Evolutionary conservation across 2,329 filamentous ascomycete species (phyloP).

Genomic region (Aspergillus fumigatus): DNA sequence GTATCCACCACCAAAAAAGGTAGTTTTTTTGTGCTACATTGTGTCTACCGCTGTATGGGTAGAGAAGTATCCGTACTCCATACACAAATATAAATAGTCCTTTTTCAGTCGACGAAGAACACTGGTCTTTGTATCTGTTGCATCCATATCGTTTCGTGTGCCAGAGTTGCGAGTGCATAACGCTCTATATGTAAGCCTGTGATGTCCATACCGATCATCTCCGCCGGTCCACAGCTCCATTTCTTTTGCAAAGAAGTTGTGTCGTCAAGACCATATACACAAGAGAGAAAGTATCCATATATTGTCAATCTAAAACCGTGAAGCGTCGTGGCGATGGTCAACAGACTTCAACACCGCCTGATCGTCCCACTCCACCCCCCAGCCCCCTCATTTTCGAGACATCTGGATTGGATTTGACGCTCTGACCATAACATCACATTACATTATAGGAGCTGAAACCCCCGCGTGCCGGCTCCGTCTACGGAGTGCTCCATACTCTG

Average conservation of each 20-base stretch:
- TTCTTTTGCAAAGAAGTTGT: neutral
- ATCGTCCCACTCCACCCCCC: slow-evolving; percentile 9
- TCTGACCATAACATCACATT: neutral
- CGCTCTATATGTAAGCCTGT: neutral
- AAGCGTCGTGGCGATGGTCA: neutral
- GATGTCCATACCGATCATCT: neutral
- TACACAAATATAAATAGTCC: neutral
- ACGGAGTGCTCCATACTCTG: too few species aligned
- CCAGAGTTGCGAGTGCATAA: neutral
- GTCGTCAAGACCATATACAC: neutral
- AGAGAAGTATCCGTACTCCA: too few species aligned
- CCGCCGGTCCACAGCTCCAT: neutral
- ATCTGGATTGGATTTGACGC: neutral
- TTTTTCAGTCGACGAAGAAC: neutral
- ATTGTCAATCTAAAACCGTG: neutral
- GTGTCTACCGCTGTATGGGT: too few species aligned
- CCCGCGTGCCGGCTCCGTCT: too few species aligned
- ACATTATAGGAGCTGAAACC: neutral
- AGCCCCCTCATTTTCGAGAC: slow-evolving; percentile 9
- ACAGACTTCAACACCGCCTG: neutral
- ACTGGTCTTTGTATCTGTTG: neutral
- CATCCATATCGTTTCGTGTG: neutral
- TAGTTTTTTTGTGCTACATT: too few species aligned
- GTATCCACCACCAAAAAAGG: neutral
- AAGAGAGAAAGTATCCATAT: neutral